These are phyloP conservation scores for Podila minutissima DNA, from an alignment of 192 early-diverging fungal genomes.

Conservation along the genomic window DNA sequence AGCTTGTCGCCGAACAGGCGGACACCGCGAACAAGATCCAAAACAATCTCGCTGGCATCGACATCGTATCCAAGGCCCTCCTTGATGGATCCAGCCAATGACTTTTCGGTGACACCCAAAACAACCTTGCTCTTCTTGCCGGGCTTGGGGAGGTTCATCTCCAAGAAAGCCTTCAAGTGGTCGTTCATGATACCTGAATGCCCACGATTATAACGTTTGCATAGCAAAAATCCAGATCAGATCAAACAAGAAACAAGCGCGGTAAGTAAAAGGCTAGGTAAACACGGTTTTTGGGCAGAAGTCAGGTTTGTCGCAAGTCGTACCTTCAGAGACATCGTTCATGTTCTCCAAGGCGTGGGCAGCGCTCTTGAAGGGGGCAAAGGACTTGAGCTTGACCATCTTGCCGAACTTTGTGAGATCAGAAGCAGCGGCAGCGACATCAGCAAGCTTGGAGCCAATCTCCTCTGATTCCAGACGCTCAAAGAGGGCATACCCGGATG, in stretches of 20 bases:
- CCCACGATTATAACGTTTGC: constrained; percentile 46
- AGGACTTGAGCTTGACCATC: constrained; percentile 92
- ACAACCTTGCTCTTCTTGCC: constrained; percentile 78
- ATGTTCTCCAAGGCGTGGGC: constrained; percentile 98
- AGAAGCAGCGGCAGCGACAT: constrained; percentile 82
- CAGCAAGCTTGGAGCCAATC: constrained; percentile 92
- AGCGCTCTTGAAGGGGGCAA: constrained; percentile 96
- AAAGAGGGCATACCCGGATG: constrained; percentile 97
- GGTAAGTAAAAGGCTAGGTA: not conserved
- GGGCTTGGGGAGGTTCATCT: constrained; percentile 90
- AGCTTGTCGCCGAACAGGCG: constrained; percentile 91
- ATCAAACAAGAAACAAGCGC: not conserved
- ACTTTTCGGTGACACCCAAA: constrained; percentile 90
- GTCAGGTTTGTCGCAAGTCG: too few species aligned
- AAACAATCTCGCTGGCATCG: constrained; percentile 81
- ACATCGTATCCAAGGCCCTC: constrained; percentile 81
- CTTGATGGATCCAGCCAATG: constrained; percentile 73
- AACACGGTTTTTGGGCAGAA: not conserved
- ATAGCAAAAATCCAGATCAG: too few species aligned
- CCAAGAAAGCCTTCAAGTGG: constrained; percentile 91
- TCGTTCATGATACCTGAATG: constrained; percentile 83
- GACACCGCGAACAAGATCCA: constrained; percentile 95
- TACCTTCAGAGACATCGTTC: constrained; percentile 99
- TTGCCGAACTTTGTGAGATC: constrained; percentile 94
- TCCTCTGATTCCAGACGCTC: constrained; percentile 94